Percentiles rank a stretch among this genome's conserved stretches.
phyloP scores from a whole-genome alignment of 129 eudicot species.

The Flaveria brownii region DNA sequence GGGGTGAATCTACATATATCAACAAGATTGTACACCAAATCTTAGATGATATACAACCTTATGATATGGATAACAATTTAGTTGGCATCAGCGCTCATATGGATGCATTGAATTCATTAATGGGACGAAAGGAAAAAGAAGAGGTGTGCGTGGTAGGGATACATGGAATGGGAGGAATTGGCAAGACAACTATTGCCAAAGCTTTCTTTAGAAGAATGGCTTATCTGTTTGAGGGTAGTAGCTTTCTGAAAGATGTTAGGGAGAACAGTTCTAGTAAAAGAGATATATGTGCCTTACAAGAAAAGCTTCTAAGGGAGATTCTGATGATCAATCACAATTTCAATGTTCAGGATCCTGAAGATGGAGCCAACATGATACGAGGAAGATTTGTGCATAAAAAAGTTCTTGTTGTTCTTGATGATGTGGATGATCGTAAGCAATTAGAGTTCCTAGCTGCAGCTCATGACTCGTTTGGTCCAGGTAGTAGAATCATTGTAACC shows the following conservation, averaged over 20 bases:
- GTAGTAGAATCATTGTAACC: neutral
- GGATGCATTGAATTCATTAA: neutral
- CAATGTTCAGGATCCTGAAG: neutral
- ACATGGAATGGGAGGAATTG: neutral
- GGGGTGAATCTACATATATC: neutral
- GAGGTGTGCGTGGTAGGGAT: neutral
- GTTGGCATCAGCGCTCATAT: neutral
- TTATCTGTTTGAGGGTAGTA: neutral
- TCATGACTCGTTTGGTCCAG: neutral
- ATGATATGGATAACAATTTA: neutral
- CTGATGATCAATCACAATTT: neutral
- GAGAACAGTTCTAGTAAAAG: neutral
- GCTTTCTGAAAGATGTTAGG: neutral
- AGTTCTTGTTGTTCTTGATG: neutral
- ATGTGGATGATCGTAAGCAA: neutral
- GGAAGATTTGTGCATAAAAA: neutral
- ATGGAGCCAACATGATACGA: neutral
- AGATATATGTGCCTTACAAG: neutral
- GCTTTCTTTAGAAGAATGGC: neutral
- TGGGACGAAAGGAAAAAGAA: neutral
- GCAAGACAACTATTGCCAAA: neutral
- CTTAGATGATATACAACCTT: neutral
- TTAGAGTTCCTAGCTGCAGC: neutral
- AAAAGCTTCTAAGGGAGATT: neutral
- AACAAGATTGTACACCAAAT: neutral